Base-by-base conservation (phyloP, 768 basidiomycete genomes). In the Paxillus rubicundulus region DNA sequence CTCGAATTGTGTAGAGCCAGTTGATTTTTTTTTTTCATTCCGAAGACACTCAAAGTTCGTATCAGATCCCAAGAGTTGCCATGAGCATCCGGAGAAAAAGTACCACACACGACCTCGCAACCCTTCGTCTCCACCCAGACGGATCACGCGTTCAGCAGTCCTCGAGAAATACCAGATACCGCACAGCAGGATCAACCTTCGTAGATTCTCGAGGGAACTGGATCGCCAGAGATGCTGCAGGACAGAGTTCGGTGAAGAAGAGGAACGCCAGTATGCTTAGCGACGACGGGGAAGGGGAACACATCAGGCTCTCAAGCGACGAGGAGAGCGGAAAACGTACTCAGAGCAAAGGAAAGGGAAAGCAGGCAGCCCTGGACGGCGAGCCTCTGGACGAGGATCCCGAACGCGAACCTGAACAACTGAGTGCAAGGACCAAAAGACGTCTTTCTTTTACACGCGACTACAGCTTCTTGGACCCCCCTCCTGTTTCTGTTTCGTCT, bases 221-320 rank as follows among this genome's bases (percentile, higher is more conserved):
- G 82, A 77, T 86, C 18, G 86, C 87, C 9, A 71, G 63, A 32
- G 85, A 88, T 61, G 86, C 86, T 2, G 85, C 79, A 16, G 86
- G 87, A 2, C 64, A 67, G 30, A 68, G 63, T 7, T 73, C 60
- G 3, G 72, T 81, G 60, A 72, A 69, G 59, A 70, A 60, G 51
- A 73, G 56, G 57, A 66, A 33, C 46, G 51, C 47, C 44, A 50
- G 21, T 36, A 41, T 50, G 27, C 62, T 14, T 18, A 56, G 61
- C 32, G 61, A 65, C 4, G 69, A 64, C 5, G 61, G 47, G 3
- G 68, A 66, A 27, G 62, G 49, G 17, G 63, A 69, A 8, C 57
- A 41, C 39, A 58, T 58, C 27, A 60, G 67, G 49, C 56, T 61
- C 24, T 60, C 57, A 13, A 49, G 47, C 10, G 68, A 57, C 38